Conservation (phyloP, 1,284 basidiomycete genomes). For the Irpex sp. region DNA sequence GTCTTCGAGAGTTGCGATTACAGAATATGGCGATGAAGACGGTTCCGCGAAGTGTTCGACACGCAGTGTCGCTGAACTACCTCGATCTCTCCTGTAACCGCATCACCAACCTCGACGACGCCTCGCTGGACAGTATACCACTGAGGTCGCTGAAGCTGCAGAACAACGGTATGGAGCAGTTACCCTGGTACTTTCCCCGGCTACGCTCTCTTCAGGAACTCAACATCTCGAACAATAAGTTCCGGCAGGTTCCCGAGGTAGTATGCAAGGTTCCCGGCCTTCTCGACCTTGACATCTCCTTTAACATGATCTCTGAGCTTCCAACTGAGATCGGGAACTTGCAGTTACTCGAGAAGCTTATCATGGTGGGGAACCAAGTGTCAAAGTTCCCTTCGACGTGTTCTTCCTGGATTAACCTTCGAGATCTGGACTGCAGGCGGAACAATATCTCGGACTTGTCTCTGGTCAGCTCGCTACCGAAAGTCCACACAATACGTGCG, state of each 20-base stretch:
- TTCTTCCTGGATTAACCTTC: conserved; percentile 58
- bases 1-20: conserved; percentile 82
- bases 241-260: conserved; percentile 76
- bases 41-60: conserved; percentile 82
- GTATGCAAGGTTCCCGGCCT: conserved; percentile 76
- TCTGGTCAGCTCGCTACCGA: conserved; percentile 66
- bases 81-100: conserved; percentile 94
- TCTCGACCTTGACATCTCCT: conserved; percentile 89
- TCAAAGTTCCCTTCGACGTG: conserved; percentile 72
- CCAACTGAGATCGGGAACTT: conserved; percentile 81
- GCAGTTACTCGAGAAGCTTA: conserved; percentile 68
- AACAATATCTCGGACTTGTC: conserved; percentile 80
- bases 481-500: conserved; percentile 64
- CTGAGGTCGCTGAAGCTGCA: conserved; percentile 78
- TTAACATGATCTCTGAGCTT: conserved; percentile 85
- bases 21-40: conserved; percentile 96
- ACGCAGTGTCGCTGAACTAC: conserved; percentile 73
- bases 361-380: conserved; percentile 88
- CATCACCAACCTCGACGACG: conserved; percentile 87
- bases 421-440: conserved; percentile 77
- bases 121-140: conserved; percentile 76
- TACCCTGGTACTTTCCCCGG: conserved; percentile 84
- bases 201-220: conserved; percentile 74
- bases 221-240: conserved; percentile 98
- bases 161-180: conserved; percentile 89